Evolutionary conservation across 768 basidiomycete species (phyloP).

Genomic region (Cyathus striatus): DNA sequence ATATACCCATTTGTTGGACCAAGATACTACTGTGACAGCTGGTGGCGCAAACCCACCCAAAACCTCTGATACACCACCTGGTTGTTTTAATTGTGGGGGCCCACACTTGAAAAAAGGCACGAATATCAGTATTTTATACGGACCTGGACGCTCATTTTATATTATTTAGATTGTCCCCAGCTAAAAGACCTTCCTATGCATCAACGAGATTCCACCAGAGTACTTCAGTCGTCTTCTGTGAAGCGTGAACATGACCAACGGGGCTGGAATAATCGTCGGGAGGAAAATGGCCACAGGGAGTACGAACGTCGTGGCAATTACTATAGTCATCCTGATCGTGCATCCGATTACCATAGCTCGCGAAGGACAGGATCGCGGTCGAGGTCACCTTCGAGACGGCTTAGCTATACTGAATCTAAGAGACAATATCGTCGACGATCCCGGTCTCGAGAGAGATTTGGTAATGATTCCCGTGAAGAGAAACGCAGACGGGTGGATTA

Average conservation of each 20-base stretch:
- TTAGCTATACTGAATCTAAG: neutral
- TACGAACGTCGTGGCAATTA: too few relatives aligned
- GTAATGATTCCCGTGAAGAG: conserved; percentile 3
- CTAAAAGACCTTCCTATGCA: conserved; percentile 18
- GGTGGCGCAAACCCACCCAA: conserved; percentile 58
- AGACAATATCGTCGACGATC: neutral
- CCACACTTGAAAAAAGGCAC: conserved; percentile 89
- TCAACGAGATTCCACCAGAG: too few relatives aligned
- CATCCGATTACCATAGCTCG: neutral
- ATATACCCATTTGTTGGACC: conserved; percentile 93
- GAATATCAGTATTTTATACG: too few relatives aligned
- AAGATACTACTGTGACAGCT: conserved; percentile 72
- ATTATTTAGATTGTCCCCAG: conserved; percentile 29
- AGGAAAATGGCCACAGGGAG: too few relatives aligned
- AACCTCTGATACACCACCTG: too few relatives aligned
- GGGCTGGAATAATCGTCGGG: too few relatives aligned
- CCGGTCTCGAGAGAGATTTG: conserved; percentile 3
- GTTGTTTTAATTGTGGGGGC: conserved; percentile 93
- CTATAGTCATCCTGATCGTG: too few relatives aligned
- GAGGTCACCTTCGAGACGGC: neutral
- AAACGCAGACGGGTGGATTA: conserved; percentile 11
- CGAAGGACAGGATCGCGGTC: neutral
- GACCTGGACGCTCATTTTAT: too few relatives aligned
- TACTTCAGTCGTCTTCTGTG: too few relatives aligned
- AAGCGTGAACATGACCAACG: too few relatives aligned